Evolutionary conservation across 345 rosid species (phyloP).

Genomic region (Murraya koenigii): DNA sequence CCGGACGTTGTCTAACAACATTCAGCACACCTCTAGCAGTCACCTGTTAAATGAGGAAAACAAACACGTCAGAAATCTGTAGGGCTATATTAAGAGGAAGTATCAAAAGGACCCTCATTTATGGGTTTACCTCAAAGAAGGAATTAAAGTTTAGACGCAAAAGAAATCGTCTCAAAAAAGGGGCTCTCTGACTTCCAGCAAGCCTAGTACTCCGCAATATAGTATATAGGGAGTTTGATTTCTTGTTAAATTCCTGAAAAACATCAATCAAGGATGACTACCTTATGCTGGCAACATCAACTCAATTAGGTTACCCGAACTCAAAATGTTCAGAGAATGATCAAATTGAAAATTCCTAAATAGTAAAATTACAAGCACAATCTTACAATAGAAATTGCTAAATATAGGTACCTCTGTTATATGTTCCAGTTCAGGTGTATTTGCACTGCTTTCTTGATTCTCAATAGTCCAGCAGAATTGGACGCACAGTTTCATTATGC

Average conservation of each 20-base stretch:
- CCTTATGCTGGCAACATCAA: slow-evolving; percentile 1
- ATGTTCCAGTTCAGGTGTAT: slow-evolving; percentile 76
- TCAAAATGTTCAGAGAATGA: not conserved
- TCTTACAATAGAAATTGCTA: slow-evolving; percentile 1
- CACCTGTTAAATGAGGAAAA: slow-evolving; percentile 45
- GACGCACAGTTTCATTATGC: slow-evolving; percentile 94
- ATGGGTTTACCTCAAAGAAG: slow-evolving; percentile 70
- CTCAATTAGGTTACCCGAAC: not conserved
- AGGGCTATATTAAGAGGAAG: not conserved
- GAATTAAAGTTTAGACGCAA: slow-evolving; percentile 86
- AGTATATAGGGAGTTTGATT: slow-evolving; percentile 86
- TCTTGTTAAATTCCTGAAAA: slow-evolving; percentile 89
- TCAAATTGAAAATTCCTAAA: not conserved
- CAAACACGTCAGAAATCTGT: not conserved
- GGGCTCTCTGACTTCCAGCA: slow-evolving; percentile 96
- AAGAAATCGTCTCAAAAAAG: slow-evolving; percentile 90
- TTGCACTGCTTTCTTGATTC: slow-evolving; percentile 76
- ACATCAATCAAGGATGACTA: slow-evolving; percentile 6
- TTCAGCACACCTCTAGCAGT: slow-evolving; percentile 83
- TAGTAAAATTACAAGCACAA: not conserved
- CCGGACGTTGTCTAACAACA: slow-evolving; percentile 76
- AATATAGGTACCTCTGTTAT: slow-evolving; percentile 63
- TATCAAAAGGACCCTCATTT: not conserved
- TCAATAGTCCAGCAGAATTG: slow-evolving; percentile 98
- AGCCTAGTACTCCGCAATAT: slow-evolving; percentile 89